Percentiles rank a stretch among this genome's conserved stretches.
Evolutionary conservation across 345 rosid genomes (phyloP).

Genomic region (Bruguiera sexangula): DNA sequence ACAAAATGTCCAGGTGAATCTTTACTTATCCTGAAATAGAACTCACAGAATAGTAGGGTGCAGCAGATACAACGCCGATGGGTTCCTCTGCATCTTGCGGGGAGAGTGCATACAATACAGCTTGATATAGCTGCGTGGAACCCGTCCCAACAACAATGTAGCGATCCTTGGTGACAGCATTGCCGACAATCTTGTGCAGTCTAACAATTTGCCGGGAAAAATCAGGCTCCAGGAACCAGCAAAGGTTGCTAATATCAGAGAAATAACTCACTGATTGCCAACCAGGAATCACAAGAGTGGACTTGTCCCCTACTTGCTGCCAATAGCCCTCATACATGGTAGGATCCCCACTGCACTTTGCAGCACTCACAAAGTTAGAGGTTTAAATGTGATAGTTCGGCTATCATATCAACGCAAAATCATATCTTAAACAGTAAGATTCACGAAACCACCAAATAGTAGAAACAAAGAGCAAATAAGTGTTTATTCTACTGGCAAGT

Average conservation of each 20-base stretch:
- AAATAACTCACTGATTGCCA: slow-evolving; percentile 90
- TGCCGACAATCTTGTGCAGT: slow-evolving; percentile 70
- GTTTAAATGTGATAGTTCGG: not conserved
- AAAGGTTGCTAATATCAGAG: slow-evolving; percentile 56
- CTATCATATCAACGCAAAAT: not conserved
- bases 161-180: slow-evolving; percentile 64
- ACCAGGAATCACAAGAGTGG: slow-evolving; percentile 71
- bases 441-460: too few species aligned
- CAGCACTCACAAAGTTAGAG: slow-evolving; percentile 8
- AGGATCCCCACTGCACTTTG: slow-evolving; percentile 80
- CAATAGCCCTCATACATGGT: slow-evolving; percentile 78
- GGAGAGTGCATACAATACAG: slow-evolving; percentile 76
- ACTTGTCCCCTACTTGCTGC: slow-evolving; percentile 60
- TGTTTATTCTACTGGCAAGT: not conserved
- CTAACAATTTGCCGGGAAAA: slow-evolving; percentile 57
- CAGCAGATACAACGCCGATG: slow-evolving; percentile 68
- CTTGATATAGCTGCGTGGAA: slow-evolving; percentile 82
- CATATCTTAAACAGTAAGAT: not conserved
- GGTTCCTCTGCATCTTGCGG: slow-evolving; percentile 55
- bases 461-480: too few species aligned
- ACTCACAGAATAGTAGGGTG: slow-evolving; percentile 82
- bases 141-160: slow-evolving; percentile 87
- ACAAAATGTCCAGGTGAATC: not conserved
- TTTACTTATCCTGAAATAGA: not conserved
- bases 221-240: slow-evolving; percentile 92